Evolutionary conservation across 257 asterid species (phyloP).

Genomic region (Perilla frutescens): DNA sequence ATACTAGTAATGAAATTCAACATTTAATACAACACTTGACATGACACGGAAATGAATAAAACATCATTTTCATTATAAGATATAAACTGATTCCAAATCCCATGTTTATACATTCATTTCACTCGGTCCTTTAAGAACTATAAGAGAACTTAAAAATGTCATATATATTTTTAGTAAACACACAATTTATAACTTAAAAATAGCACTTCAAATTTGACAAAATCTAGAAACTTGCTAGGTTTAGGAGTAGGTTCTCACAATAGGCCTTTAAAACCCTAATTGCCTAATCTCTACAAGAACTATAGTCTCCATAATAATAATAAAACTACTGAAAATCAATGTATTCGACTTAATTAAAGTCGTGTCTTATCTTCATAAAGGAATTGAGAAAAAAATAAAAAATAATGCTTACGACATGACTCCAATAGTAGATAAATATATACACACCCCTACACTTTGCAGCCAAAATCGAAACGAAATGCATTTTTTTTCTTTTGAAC

Average conservation of each 20-base stretch:
- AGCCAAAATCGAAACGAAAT: neutral
- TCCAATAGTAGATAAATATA: no score
- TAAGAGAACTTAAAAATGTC: neutral
- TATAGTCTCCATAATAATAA: no score
- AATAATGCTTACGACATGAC: no score
- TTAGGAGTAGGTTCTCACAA: neutral
- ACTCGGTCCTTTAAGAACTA: neutral
- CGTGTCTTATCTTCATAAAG: no score
- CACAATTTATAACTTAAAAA: neutral
- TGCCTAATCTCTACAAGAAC: neutral
- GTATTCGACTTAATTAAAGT: no score
- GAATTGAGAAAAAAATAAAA: no score
- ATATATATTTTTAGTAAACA: no score
- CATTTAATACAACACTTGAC: neutral
- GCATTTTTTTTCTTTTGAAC: neutral
- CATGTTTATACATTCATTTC: neutral
- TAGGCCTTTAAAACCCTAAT: neutral
- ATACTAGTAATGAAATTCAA: no score
- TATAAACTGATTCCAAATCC: neutral
- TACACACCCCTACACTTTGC: neutral
- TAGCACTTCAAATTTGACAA: neutral
- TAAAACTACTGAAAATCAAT: no score
- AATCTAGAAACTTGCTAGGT: neutral
- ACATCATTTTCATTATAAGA: no score
- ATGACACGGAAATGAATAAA: no score